Percentiles rank a stretch among this genome's conserved stretches.
These are phyloP conservation scores for Citrullus colocynthis DNA, from an alignment of 306 rosid species.

Conservation along the genomic window DNA sequence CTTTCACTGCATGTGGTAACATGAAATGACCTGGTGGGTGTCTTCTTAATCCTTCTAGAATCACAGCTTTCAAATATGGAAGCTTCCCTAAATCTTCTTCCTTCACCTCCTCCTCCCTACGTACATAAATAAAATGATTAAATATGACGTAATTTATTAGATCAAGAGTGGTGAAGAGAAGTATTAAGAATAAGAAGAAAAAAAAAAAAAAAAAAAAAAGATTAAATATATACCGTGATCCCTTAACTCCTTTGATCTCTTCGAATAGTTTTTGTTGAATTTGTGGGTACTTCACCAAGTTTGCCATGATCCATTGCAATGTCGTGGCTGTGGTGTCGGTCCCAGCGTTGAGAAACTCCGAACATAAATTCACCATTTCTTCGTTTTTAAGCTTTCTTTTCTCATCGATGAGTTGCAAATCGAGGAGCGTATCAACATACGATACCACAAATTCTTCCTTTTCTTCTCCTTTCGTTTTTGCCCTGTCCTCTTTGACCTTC, in stretches of 20 bases:
- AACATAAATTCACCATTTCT: conserved; percentile 1
- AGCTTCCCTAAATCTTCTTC: conserved; percentile 8
- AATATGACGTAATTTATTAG: too few species aligned
- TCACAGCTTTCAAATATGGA: conserved; percentile 9
- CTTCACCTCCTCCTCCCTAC: not conserved
- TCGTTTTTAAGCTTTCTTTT: not conserved
- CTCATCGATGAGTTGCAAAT: not conserved
- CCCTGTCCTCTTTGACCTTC: not conserved
- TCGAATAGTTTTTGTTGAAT: not conserved
- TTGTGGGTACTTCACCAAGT: conserved; percentile 4
- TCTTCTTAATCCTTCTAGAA: conserved; percentile 8
- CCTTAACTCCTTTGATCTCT: not conserved
- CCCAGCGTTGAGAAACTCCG: conserved; percentile 3
- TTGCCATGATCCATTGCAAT: conserved; percentile 11
- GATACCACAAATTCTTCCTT: conserved; percentile 18
- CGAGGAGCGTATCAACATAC: not conserved
- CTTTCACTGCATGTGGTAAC: conserved; percentile 8
- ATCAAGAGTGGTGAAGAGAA: too few species aligned
- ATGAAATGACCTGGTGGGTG: conserved; percentile 8
- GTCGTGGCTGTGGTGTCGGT: conserved; percentile 4
- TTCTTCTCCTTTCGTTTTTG: not conserved
- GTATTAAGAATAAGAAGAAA: too few species aligned
- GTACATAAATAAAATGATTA: too few species aligned
- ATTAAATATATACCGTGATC: not conserved
- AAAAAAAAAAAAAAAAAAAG: too few species aligned